Evolutionary conservation across 352 stramenopile species (phyloP).

Genomic region (Blastocystis sp.): DNA sequence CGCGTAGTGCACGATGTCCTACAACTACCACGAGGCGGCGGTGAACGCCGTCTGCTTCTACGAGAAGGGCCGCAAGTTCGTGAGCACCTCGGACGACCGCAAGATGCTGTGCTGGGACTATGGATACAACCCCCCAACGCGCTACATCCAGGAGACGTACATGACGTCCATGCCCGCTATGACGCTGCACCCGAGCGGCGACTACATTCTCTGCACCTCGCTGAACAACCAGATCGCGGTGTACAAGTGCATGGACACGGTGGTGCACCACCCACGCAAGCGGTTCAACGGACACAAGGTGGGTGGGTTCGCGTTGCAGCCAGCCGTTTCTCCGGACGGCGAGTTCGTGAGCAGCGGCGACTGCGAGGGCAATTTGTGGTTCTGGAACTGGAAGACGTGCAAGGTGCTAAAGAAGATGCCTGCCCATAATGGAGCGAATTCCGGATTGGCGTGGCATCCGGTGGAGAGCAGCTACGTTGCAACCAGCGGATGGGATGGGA

Average conservation of each 20-base stretch:
- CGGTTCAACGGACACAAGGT: slow-evolving; percentile 89
- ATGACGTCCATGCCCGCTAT: slow-evolving; percentile 98
- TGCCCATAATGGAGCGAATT: slow-evolving; percentile 86
- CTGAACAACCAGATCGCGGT: slow-evolving; percentile 98
- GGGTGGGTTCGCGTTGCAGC: slow-evolving; percentile 93
- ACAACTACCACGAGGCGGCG: slow-evolving; percentile 97
- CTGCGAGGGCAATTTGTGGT: slow-evolving; percentile 92
- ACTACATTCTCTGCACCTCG: slow-evolving; percentile 91
- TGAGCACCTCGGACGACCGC: slow-evolving; percentile 97
- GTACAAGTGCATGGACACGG: slow-evolving; percentile 88
- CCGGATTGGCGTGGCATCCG: slow-evolving; percentile 89
- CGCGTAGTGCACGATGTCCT: slow-evolving; percentile 81
- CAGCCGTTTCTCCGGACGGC: slow-evolving; percentile 93
- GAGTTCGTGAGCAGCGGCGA: slow-evolving; percentile 93
- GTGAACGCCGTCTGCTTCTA: slow-evolving; percentile 98
- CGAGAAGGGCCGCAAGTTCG: slow-evolving; percentile 88
- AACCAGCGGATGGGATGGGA: slow-evolving; percentile 95
- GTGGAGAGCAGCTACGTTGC: slow-evolving; percentile 93
- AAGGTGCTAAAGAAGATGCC: slow-evolving; percentile 84
- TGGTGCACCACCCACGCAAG: slow-evolving; percentile 83
- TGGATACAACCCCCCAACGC: slow-evolving; percentile 94
- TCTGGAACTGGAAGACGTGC: slow-evolving; percentile 97
- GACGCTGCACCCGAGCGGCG: slow-evolving; percentile 88
- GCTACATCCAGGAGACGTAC: slow-evolving; percentile 96
- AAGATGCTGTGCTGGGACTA: slow-evolving; percentile 97